phyloP scores from a whole-genome alignment of 805 yeast species.

The Candida caryicola region DNA sequence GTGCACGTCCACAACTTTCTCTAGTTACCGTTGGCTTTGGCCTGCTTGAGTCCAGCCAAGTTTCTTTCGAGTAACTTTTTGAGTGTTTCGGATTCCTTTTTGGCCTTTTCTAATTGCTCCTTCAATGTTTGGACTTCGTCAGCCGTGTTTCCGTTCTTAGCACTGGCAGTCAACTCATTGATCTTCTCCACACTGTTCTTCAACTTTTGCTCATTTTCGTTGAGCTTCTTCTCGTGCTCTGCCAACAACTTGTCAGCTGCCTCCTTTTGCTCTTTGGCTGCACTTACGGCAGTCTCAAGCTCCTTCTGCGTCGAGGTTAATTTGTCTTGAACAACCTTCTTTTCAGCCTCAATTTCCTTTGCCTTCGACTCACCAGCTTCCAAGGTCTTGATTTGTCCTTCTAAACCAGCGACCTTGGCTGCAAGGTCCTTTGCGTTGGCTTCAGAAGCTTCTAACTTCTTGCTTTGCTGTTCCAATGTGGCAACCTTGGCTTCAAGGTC shows the following conservation, averaged over 20 bases:
- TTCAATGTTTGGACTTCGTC: not conserved
- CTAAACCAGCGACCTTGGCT: slow-evolving; percentile 1
- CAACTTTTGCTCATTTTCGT: slow-evolving; percentile 4
- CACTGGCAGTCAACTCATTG: not conserved
- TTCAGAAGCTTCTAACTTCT: slow-evolving; percentile 1
- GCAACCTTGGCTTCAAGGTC: not conserved
- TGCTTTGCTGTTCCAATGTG: not conserved
- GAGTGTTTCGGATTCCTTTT: not conserved
- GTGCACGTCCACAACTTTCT: too few relatives aligned
- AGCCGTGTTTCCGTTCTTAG: not conserved
- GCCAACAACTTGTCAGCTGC: slow-evolving; percentile 1
- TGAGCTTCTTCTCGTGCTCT: slow-evolving; percentile 5
- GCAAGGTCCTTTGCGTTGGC: slow-evolving; percentile 1
- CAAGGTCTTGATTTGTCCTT: not conserved
- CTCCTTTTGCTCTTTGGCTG: not conserved
- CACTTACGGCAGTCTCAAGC: not conserved
- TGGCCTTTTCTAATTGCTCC: not conserved
- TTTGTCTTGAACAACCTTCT: not conserved
- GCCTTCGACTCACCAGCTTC: not conserved
- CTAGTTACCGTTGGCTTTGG: too few relatives aligned
- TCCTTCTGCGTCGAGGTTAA: not conserved
- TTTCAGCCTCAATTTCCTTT: not conserved
- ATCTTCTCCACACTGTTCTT: not conserved
- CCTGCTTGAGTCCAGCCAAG: not conserved
- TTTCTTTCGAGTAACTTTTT: not conserved